Conservation (phyloP, 352 stramenopile species). For the Thraustochytrium striatum region DNA sequence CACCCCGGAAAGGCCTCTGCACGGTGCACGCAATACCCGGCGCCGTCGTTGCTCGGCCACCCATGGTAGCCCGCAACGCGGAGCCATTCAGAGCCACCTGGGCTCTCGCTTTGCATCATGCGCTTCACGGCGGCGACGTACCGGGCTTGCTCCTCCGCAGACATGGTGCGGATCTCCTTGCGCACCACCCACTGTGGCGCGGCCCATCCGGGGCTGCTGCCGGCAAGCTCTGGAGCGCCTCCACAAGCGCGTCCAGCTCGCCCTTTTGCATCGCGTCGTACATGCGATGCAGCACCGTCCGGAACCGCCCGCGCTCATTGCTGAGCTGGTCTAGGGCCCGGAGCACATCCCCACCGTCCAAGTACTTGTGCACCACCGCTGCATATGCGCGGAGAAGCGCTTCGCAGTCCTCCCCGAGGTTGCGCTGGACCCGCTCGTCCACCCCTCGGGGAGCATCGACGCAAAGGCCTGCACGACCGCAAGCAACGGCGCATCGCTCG, state of each 20-base stretch:
- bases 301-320: too few relatives aligned
- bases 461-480: too few relatives aligned
- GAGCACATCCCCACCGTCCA: too few relatives aligned
- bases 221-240: background rate
- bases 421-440: too few relatives aligned
- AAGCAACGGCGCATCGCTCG: too few relatives aligned
- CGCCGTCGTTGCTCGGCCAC: constrained; percentile 12
- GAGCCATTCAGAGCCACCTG: constrained; percentile 25
- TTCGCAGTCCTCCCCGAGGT: too few relatives aligned
- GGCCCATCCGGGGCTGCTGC: background rate
- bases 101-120: background rate
- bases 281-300: background rate
- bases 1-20: constrained; percentile 38
- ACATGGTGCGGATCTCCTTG: constrained; percentile 1
- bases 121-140: constrained; percentile 11
- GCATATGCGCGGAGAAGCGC: too few relatives aligned
- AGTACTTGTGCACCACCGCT: too few relatives aligned
- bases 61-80: constrained; percentile 35
- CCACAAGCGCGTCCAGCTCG: background rate
- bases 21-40: constrained; percentile 33
- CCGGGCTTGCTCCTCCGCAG: background rate
- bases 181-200: background rate
- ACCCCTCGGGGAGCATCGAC: too few relatives aligned
- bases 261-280: background rate
- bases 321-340: too few relatives aligned